These are phyloP conservation scores for Boletales sp. DNA, from an alignment of 768 basidiomycete species.

Conservation along the genomic window DNA sequence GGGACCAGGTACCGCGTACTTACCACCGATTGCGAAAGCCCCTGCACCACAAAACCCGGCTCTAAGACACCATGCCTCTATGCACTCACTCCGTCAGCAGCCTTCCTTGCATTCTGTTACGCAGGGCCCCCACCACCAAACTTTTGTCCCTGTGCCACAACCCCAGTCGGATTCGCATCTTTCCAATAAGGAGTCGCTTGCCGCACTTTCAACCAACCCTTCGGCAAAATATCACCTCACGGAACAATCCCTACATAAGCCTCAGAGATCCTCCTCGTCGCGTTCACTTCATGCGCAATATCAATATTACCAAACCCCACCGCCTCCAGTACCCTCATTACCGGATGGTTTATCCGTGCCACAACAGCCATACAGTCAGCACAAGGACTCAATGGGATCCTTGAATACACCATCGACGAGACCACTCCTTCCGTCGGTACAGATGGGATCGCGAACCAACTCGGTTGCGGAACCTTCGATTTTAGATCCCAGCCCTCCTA, in stretches of 20 bases:
- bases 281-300: slow-evolving; percentile 56
- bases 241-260: slow-evolving; percentile 37
- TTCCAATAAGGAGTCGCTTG: slow-evolving; percentile 8
- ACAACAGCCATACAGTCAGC: slow-evolving; percentile 20
- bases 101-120: slow-evolving; percentile 13
- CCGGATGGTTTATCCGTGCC: slow-evolving; percentile 33
- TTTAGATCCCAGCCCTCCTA: slow-evolving; percentile 77
- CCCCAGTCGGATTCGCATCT: slow-evolving; percentile 13
- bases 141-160: slow-evolving; percentile 9
- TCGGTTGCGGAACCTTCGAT: slow-evolving; percentile 53
- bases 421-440: slow-evolving; percentile 61
- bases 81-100: slow-evolving; percentile 29
- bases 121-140: slow-evolving; percentile 12
- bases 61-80: slow-evolving; percentile 21
- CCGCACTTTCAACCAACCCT: slow-evolving; percentile 11
- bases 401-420: slow-evolving; percentile 41
- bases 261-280: slow-evolving; percentile 55
- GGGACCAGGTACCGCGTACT: slow-evolving; percentile 14
- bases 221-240: slow-evolving; percentile 35
- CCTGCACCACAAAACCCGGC: slow-evolving; percentile 5
- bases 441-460: slow-evolving; percentile 47
- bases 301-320: slow-evolving; percentile 36
- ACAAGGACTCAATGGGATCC: slow-evolving; percentile 16
- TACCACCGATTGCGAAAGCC: slow-evolving; percentile 13
- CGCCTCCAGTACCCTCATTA: slow-evolving; percentile 38